Percentiles rank a stretch among this genome's conserved stretches.
Conservation (phyloP, 2,329 filamentous ascomycete species). For the Daldinia eschscholtzii region DNA sequence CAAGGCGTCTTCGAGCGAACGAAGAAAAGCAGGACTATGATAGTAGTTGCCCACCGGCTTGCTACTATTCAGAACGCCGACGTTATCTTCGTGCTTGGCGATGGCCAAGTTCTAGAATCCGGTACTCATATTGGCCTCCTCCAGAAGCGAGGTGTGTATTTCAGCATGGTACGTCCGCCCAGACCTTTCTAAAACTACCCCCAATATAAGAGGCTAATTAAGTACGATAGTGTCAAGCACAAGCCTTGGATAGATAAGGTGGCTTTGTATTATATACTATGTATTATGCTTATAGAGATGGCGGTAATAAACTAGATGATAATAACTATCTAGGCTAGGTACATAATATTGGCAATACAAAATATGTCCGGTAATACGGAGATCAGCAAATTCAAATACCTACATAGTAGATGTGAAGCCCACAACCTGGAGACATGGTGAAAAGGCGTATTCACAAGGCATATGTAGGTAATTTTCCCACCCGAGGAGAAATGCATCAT, state of each 20-base stretch:
- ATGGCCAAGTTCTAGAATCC: constrained; percentile 68
- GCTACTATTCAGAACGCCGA: constrained; percentile 84
- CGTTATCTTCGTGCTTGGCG: constrained; percentile 80
- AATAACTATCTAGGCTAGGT: constrained; percentile 1
- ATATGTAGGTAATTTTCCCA: constrained; percentile 24
- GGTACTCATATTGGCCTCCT: constrained; percentile 65
- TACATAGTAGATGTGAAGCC: constrained; percentile 12
- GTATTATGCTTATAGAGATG: constrained; percentile 23
- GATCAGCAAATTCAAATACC: constrained; percentile 15
- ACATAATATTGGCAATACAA: constrained; percentile 17
- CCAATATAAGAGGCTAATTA: constrained; percentile 31
- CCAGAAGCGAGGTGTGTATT: constrained; percentile 66
- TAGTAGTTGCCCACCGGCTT: constrained; percentile 82
- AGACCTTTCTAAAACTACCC: constrained; percentile 6
- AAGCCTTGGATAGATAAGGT: constrained; percentile 49
- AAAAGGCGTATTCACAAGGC: constrained; percentile 6
- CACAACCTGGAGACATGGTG: constrained; percentile 11
- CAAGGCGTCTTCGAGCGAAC: constrained; percentile 76
- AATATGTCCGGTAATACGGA: constrained; percentile 31
- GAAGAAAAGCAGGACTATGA: constrained; percentile 71
- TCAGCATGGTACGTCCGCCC: constrained; percentile 65
- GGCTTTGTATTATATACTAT: constrained; percentile 13
- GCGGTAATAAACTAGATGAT: constrained; percentile 24
- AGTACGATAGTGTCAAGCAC: constrained; percentile 49
- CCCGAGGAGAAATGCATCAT: constrained; percentile 10